These are phyloP conservation scores for Colletotrichum spinosum DNA, from an alignment of 2,329 filamentous ascomycete genomes.

Conservation along the genomic window DNA sequence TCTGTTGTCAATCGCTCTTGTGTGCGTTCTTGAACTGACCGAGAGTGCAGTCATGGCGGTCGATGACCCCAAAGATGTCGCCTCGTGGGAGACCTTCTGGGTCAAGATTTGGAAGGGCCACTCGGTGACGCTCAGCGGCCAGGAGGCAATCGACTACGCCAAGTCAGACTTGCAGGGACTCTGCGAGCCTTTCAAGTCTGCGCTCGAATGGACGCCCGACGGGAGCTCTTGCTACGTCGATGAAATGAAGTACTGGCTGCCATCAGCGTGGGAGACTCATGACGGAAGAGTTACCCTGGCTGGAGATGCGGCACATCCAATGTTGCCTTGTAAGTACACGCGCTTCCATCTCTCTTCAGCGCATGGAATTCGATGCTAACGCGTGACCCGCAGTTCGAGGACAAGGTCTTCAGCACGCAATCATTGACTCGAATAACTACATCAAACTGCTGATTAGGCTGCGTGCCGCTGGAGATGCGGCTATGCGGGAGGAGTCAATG, in stretches of 20 bases:
- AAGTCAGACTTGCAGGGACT: conserved; percentile 42
- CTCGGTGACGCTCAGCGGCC: conserved; percentile 44
- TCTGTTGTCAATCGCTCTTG: neutral
- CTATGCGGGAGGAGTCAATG: conserved; percentile 39
- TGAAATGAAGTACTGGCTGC: conserved; percentile 52
- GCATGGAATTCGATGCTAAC: neutral
- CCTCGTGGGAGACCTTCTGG: conserved; percentile 50
- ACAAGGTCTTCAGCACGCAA: conserved; percentile 57
- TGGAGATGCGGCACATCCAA: conserved; percentile 57
- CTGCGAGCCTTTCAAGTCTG: conserved; percentile 46
- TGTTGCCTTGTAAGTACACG: conserved; percentile 51
- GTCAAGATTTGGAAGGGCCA: conserved; percentile 49
- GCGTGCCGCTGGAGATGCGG: conserved; percentile 27
- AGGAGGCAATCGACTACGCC: conserved; percentile 49
- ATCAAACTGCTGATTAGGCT: conserved; percentile 46
- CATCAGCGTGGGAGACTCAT: conserved; percentile 46
- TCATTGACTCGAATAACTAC: conserved; percentile 53
- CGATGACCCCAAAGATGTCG: conserved; percentile 40
- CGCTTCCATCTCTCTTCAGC: neutral
- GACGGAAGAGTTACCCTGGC: conserved; percentile 50
- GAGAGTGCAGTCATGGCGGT: conserved; percentile 41
- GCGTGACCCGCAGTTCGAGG: conserved; percentile 49
- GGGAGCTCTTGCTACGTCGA: conserved; percentile 46
- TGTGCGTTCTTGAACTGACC: neutral
- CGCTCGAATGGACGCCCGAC: conserved; percentile 49